Base-by-base conservation (phyloP, 2,329 filamentous ascomycete genomes). In the Emericellopsis cladophorae region DNA sequence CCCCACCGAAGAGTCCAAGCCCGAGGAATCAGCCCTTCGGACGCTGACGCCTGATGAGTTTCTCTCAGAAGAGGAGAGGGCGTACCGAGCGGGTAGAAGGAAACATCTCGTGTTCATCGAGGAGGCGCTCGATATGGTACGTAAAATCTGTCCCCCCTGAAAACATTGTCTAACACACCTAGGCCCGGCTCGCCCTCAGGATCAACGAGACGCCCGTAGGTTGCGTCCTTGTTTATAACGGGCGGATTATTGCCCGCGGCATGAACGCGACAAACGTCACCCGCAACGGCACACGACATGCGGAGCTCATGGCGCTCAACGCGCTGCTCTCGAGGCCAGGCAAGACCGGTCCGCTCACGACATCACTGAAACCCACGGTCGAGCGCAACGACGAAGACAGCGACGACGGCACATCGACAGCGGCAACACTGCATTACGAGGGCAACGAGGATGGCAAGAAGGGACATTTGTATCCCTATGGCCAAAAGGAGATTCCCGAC, bases 231-330 rank as follows among this genome's bases (percentile, higher is more conserved):
- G 89, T 96, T 18, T 75, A 88, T 56, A 64, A 85, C 23, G 81
- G 79, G 48, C 70, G 77, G 49, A 73, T 95, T 47, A 88, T 98
- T 48, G 89, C 86, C 34, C 76, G 74, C 47, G 92, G 92, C 46
- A 95, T 95, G 84, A 98, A 98, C 54, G 92, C 93, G 47, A 98
- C 92, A 40, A 98, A 95, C 54, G 73, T 84, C 50, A 92, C 84
- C 22, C 78, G 90, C 37, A 79, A 94, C 66, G 92, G 92, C 36
- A 96, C 92, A 37, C 79, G 89, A 22, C 92, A 98, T 60, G 92
- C 92, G 36, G 92, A 98, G 59, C 93, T 96, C 55, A 81, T 96
- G 62, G 92, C 89, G 37, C 72, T 98, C 37, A 67, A 65, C 15
- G 70, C 74, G 16, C 58, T 77, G 11, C 57, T 75, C 31, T 71